phyloP scores from a whole-genome alignment of 176 grass and related monocot species.

The Pharus latifolius region DNA sequence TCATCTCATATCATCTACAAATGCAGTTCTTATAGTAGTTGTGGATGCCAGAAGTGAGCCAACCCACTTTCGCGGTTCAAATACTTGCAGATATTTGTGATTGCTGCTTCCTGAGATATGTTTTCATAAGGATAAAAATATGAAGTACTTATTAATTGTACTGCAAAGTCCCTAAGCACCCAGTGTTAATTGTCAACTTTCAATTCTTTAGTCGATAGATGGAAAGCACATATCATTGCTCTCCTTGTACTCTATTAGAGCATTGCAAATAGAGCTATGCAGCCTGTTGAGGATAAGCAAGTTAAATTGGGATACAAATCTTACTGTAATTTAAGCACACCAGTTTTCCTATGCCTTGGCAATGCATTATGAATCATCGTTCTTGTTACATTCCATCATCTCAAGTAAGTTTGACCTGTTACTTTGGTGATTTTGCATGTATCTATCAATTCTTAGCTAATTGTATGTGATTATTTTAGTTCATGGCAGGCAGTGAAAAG shows the following conservation, averaged over 20 bases:
- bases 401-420: background rate
- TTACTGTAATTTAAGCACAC: background rate
- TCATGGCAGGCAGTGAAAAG: conserved; percentile 59
- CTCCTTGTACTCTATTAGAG: background rate
- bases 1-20: background rate
- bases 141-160: too few species aligned
- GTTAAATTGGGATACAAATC: background rate
- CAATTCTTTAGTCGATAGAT: background rate
- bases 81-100: too few species aligned
- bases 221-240: background rate
- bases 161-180: too few species aligned
- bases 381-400: background rate
- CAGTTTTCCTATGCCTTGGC: background rate
- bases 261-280: background rate
- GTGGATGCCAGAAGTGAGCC: too few species aligned
- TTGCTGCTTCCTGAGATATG: too few species aligned
- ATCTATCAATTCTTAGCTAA: conserved; percentile 13
- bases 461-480: conserved; percentile 47
- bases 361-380: background rate
- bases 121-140: background rate
- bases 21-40: background rate
- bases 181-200: too few species aligned
- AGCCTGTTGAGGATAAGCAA: background rate
- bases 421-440: background rate
- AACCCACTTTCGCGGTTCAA: too few species aligned